Base-by-base conservation (phyloP, 2,329 filamentous ascomycete species). In the Sporothrix variecibatus region DNA sequence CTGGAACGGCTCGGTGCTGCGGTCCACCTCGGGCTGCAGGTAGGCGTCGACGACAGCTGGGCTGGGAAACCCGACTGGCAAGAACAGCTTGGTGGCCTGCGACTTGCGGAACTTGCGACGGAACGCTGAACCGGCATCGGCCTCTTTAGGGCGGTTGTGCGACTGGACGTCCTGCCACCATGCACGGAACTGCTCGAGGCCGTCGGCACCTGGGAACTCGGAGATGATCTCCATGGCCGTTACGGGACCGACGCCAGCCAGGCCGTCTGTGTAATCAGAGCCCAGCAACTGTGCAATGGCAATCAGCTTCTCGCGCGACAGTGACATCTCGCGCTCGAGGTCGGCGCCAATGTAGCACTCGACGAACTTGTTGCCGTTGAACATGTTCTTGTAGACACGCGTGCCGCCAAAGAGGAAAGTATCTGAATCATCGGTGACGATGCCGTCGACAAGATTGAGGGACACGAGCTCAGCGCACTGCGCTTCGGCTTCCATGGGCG, bases 361-460 rank as follows among this genome's bases (percentile, higher is more conserved):
- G 58, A 99, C 96, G 78, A 94, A 97, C 81, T 99, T 99, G 82
- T 96, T 96, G 78, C 94, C 92, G 82, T 98, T 99, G 86, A 99
- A 99, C 94, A 99, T 97, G 85, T 99, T 99, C 82, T 99, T 99
- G 87, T 99, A 99, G 28, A 99, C 93, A 23, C 95, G 88, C 0
- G 94, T 99, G 51, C 96, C 97, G 23, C 96, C 97, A 81, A 99
- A 99, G 0, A 99, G 88, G 80, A 99, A 99, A 0, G 92, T 97
- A 85, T 99, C 96, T 2, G 93, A 97, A 81, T 99, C 96, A 79
- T 99, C 96, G 0, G 97, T 99, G 40, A 99, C 95, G 76, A 99
- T 97, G 15, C 97, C 96, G 81, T 99, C 97, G 9, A 99, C 97
- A 0, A 98, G 89, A 0, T 94, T 94, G 0, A 98, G 86, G 0